Evolutionary conservation across 805 yeast species (phyloP).

Genomic region (Saccharomycopsis capsularis): DNA sequence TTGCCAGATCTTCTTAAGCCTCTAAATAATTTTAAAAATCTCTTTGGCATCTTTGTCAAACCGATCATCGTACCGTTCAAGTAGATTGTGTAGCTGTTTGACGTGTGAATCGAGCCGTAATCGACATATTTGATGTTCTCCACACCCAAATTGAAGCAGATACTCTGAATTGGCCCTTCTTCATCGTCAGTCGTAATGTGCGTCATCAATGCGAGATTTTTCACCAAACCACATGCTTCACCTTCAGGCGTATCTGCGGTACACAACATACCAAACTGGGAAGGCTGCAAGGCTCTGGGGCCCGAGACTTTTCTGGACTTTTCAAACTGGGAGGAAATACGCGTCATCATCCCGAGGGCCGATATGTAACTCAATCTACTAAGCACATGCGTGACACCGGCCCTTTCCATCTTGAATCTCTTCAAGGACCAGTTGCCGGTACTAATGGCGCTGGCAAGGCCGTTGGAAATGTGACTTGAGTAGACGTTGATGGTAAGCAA

Average conservation of each 20-base stretch:
- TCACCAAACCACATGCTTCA: slow-evolving; percentile 98
- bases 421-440: slow-evolving; percentile 99
- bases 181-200: slow-evolving; percentile 98
- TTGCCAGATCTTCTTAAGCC: slow-evolving; percentile 74
- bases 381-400: slow-evolving; percentile 96
- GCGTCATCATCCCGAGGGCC: slow-evolving; percentile 98
- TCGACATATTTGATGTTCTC: slow-evolving; percentile 79
- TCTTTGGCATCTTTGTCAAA: slow-evolving; percentile 78
- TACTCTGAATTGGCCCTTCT: slow-evolving; percentile 73
- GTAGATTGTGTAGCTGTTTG: slow-evolving; percentile 77
- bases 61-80: slow-evolving; percentile 94
- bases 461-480: slow-evolving; percentile 88
- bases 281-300: slow-evolving; percentile 97
- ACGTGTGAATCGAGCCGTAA: slow-evolving; percentile 71
- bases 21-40: slow-evolving; percentile 75
- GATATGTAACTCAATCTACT: slow-evolving; percentile 87
- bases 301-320: slow-evolving; percentile 97
- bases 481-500: slow-evolving; percentile 82
- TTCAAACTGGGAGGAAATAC: slow-evolving; percentile 98
- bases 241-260: slow-evolving; percentile 99
- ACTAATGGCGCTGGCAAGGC: slow-evolving; percentile 91
- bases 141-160: slow-evolving; percentile 80
- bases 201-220: slow-evolving; percentile 95
- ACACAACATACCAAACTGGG: slow-evolving; percentile 98
- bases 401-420: slow-evolving; percentile 99